Percentiles rank a stretch among this genome's conserved stretches.
Evolutionary conservation across 2,329 filamentous ascomycete genomes (phyloP).

Genomic region (Colletotrichum kahawae): DNA sequence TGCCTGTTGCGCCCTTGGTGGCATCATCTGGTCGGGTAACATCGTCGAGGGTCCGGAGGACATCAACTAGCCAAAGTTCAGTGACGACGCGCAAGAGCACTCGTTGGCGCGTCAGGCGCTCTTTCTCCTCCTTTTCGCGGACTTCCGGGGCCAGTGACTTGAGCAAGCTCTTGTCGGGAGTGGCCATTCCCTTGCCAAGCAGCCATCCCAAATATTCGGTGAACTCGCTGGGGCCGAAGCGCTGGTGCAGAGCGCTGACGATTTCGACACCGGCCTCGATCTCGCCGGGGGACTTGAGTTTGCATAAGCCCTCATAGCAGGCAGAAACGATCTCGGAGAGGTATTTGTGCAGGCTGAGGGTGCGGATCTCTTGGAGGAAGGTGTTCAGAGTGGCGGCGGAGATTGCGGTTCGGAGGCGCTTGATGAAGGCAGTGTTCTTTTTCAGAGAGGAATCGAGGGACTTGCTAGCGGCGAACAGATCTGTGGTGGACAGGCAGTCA

Average conservation of each 20-base stretch:
- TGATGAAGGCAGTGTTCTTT: conserved; percentile 98
- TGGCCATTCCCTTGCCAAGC: conserved; percentile 87
- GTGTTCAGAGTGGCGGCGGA: conserved; percentile 79
- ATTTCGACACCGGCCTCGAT: conserved; percentile 92
- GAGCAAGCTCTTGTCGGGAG: conserved; percentile 82
- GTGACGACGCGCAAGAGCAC: conserved; percentile 88
- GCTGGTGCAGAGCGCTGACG: conserved; percentile 92
- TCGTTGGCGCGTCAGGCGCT: conserved; percentile 84
- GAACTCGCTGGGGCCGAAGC: conserved; percentile 89
- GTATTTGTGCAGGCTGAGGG: conserved; percentile 93
- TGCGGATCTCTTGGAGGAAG: conserved; percentile 88
- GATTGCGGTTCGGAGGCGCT: conserved; percentile 89
- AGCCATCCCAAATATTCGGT: conserved; percentile 93
- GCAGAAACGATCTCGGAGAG: conserved; percentile 96
- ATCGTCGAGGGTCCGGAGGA: conserved; percentile 80
- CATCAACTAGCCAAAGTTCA: conserved; percentile 93
- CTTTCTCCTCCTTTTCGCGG: conserved; percentile 94
- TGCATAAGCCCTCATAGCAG: conserved; percentile 92
- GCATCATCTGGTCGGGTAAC: conserved; percentile 66
- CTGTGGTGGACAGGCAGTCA: conserved; percentile 46
- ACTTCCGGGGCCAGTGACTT: conserved; percentile 82
- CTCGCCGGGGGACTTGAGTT: conserved; percentile 89
- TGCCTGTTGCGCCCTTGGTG: conserved; percentile 66
- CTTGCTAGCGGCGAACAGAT: conserved; percentile 77
- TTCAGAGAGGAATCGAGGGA: conserved; percentile 94